Percentiles rank a stretch among this genome's conserved stretches.
phyloP scores from a whole-genome alignment of 495 filamentous ascomycete genomes.

The Penicillium bialowiezense region DNA sequence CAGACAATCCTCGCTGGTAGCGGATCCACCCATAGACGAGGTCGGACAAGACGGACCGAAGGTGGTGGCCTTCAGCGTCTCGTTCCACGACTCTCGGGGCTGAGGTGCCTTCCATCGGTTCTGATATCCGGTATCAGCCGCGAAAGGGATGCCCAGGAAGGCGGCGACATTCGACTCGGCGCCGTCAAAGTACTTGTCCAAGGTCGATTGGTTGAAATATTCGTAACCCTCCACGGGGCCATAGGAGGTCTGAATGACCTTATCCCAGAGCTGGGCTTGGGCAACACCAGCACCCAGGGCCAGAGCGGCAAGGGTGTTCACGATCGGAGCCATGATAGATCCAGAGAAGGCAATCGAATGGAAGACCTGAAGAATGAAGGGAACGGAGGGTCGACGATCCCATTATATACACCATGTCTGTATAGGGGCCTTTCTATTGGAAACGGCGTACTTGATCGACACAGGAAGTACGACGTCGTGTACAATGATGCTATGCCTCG shows the following conservation, averaged over 20 bases:
- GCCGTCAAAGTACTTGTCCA: slow-evolving; percentile 30
- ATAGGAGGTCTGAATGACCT: slow-evolving; percentile 24
- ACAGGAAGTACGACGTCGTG: no score
- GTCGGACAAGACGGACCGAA: slow-evolving; percentile 26
- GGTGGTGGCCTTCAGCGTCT: slow-evolving; percentile 18
- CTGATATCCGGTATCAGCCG: slow-evolving; percentile 26
- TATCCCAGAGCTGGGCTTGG: slow-evolving; percentile 21
- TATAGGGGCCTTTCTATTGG: no score
- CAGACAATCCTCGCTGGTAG: slow-evolving; percentile 31
- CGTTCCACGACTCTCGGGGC: slow-evolving; percentile 24
- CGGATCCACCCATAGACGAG: neutral
- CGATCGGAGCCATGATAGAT: slow-evolving; percentile 10
- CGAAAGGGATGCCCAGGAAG: slow-evolving; percentile 26
- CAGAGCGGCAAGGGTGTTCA: slow-evolving; percentile 10
- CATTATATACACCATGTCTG: neutral
- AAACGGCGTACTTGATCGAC: no score
- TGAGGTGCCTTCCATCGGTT: slow-evolving; percentile 31
- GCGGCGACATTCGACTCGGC: slow-evolving; percentile 50
- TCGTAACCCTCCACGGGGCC: slow-evolving; percentile 28
- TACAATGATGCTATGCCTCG: neutral
- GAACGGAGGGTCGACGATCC: neutral
- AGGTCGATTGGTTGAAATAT: slow-evolving; percentile 28
- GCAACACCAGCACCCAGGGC: slow-evolving; percentile 14
- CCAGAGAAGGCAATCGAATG: neutral
- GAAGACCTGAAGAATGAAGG: neutral